A percentile compares a stretch with the other conserved stretches of the same genome.
These are phyloP conservation scores for Toxicodendron radicans DNA, from an alignment of 345 rosid genomes.

Conservation along the genomic window DNA sequence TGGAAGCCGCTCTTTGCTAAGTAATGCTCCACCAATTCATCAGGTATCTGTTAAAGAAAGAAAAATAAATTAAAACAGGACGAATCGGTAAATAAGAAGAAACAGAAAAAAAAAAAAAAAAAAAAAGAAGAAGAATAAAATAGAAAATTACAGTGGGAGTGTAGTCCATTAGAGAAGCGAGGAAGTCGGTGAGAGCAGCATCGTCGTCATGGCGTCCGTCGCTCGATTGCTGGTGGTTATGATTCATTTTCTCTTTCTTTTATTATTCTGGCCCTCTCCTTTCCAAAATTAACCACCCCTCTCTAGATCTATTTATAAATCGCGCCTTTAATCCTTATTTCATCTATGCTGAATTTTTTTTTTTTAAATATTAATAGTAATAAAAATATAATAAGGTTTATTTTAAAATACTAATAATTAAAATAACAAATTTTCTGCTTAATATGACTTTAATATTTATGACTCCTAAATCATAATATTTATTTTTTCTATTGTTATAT, in stretches of 20 bases:
- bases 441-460: no score
- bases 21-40: conserved; percentile 93
- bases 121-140: not conserved
- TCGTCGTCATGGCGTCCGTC: conserved; percentile 81
- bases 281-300: no score
- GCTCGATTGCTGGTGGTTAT: conserved; percentile 44
- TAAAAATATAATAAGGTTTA: no score
- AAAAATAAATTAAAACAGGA: not conserved
- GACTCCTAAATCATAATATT: no score
- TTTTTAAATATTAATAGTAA: no score
- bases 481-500: no score
- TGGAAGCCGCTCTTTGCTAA: conserved; percentile 97
- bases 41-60: conserved; percentile 63
- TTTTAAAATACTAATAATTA: no score
- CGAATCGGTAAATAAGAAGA: not conserved
- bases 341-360: no score
- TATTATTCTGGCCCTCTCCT: no score
- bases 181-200: conserved; percentile 74
- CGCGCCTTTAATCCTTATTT: no score
- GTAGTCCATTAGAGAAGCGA: conserved; percentile 82
- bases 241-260: conserved; percentile 37
- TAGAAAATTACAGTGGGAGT: conserved; percentile 62
- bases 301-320: no score
- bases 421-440: no score
- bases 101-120: not conserved